Evolutionary conservation across 1,284 basidiomycete species (phyloP).

Genomic region (Takashimella koratensis): DNA sequence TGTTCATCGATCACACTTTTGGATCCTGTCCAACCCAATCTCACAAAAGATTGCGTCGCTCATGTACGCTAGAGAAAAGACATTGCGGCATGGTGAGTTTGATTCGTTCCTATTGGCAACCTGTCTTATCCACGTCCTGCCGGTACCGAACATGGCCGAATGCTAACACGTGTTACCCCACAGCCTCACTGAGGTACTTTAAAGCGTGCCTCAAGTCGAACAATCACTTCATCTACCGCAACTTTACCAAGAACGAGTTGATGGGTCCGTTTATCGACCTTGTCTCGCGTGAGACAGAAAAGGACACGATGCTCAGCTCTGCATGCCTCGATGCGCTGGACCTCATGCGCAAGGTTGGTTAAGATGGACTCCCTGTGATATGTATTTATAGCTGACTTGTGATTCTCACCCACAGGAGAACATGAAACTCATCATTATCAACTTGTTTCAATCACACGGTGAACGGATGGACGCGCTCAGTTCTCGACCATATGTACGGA

Average conservation of each 20-base stretch:
- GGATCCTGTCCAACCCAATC: conserved; percentile 74
- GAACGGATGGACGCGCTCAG: conserved; percentile 64
- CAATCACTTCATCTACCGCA: conserved; percentile 79
- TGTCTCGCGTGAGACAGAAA: conserved; percentile 70
- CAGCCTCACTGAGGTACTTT: conserved; percentile 88
- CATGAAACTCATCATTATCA: conserved; percentile 74
- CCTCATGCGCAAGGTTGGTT: conserved; percentile 70
- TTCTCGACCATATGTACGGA: conserved; percentile 45
- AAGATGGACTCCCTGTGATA: neutral
- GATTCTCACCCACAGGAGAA: conserved; percentile 63
- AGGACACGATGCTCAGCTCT: conserved; percentile 89
- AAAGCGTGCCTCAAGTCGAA: conserved; percentile 76
- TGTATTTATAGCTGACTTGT: neutral
- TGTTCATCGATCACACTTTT: conserved; percentile 85
- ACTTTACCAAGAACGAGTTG: conserved; percentile 80
- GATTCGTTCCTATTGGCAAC: too few relatives aligned
- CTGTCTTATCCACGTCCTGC: too few relatives aligned
- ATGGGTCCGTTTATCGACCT: conserved; percentile 78
- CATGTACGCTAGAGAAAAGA: conserved; percentile 80
- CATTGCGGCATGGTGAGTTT: conserved; percentile 72
- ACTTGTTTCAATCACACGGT: conserved; percentile 77
- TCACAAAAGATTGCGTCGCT: conserved; percentile 70
- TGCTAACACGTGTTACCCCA: too few relatives aligned
- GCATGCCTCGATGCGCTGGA: conserved; percentile 96
- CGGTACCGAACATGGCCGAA: too few relatives aligned